These are phyloP conservation scores for Tuber magnatum DNA, from an alignment of 495 filamentous ascomycete genomes.

Conservation along the genomic window DNA sequence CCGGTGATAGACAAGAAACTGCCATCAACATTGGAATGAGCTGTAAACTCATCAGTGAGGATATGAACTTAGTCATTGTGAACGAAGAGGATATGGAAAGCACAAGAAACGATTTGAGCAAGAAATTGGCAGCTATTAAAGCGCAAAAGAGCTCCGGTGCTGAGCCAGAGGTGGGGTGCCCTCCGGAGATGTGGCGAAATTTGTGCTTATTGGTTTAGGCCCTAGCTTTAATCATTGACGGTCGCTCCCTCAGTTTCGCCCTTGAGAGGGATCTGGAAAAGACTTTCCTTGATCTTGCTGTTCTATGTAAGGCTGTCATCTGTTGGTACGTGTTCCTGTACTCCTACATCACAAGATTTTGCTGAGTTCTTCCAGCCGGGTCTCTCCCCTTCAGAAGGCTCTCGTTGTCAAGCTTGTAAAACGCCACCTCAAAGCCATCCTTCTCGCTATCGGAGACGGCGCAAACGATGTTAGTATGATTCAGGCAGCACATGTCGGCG, in stretches of 20 bases:
- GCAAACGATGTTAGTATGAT: conserved; percentile 99
- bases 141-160: conserved; percentile 60
- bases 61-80: conserved; percentile 95
- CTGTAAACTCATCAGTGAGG: conserved; percentile 95
- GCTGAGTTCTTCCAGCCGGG: conserved; percentile 53
- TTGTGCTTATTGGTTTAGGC: conserved; percentile 41
- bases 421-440: conserved; percentile 81
- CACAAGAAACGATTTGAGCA: conserved; percentile 77
- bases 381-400: conserved; percentile 97
- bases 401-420: conserved; percentile 98
- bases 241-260: conserved; percentile 87
- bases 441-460: conserved; percentile 93
- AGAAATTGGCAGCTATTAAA: conserved; percentile 83
- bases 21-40: conserved; percentile 99
- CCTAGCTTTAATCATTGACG: conserved; percentile 93
- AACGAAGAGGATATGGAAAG: conserved; percentile 74
- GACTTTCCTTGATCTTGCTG: conserved; percentile 82
- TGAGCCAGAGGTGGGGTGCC: conserved; percentile 57
- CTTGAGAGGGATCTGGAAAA: conserved; percentile 92
- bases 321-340: conserved; percentile 59
- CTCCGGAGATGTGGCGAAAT: not conserved
- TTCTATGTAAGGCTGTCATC: conserved; percentile 96
- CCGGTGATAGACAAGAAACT: conserved; percentile 95
- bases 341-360: not conserved
- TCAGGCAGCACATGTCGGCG: conserved; percentile 95